Percentiles rank a stretch among this genome's conserved stretches.
These are phyloP conservation scores for Nidula niveotomentosa DNA, from an alignment of 1,284 basidiomycete species.

Conservation along the genomic window DNA sequence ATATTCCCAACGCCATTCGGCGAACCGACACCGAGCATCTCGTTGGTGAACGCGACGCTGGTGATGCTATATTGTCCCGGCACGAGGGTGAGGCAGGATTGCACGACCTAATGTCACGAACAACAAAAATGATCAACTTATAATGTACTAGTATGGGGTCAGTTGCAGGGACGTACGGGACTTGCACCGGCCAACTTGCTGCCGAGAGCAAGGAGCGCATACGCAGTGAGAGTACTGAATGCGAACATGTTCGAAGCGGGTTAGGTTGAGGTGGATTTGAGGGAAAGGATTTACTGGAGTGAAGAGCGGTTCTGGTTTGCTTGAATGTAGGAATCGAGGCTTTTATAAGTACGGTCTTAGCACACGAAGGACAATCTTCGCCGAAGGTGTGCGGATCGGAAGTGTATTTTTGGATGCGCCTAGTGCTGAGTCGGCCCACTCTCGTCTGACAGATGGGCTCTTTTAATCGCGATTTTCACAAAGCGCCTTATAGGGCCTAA, in stretches of 20 bases:
- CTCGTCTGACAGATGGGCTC: too few species aligned
- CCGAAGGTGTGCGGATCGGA: too few species aligned
- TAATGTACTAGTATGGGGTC: not conserved
- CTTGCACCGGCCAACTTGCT: not conserved
- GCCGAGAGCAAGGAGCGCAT: not conserved
- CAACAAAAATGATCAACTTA: not conserved
- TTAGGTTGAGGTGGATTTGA: too few species aligned
- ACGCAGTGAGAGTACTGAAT: not conserved
- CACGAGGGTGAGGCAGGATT: not conserved
- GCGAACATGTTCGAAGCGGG: not conserved
- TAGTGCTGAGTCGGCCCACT: too few species aligned
- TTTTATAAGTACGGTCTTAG: too few species aligned
- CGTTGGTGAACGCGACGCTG: not conserved
- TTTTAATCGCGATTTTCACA: too few species aligned
- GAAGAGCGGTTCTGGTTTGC: too few species aligned
- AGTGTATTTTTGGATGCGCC: too few species aligned
- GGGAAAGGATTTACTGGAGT: too few species aligned
- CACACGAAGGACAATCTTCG: too few species aligned
- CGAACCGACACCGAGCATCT: not conserved
- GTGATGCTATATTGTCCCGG: not conserved
- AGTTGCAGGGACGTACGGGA: not conserved
- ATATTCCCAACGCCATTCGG: not conserved
- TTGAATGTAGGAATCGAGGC: too few species aligned
- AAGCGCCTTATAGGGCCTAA: too few species aligned
- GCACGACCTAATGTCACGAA: not conserved